phyloP scores from a whole-genome alignment of 345 rosid species.

The Hevea brasiliensis region DNA sequence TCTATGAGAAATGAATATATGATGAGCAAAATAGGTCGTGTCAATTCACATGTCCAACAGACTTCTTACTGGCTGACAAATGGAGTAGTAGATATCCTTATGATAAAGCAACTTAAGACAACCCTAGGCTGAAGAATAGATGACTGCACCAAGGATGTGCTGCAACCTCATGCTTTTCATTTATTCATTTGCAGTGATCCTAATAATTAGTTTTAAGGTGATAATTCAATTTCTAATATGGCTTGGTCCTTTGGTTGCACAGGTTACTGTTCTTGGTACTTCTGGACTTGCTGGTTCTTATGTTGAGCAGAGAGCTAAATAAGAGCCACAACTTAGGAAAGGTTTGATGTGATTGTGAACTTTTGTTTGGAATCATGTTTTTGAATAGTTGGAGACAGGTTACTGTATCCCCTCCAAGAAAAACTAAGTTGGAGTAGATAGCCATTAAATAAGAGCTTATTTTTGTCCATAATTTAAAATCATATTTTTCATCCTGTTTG shows the following conservation, averaged over 20 bases:
- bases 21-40: neutral
- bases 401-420: constrained; percentile 5
- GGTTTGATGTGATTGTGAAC: neutral
- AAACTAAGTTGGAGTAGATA: constrained; percentile 5
- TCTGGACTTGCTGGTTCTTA: constrained; percentile 93
- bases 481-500: neutral
- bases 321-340: neutral
- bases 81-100: neutral
- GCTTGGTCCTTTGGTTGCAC: constrained; percentile 20
- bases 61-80: neutral
- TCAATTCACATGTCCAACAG: neutral
- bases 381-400: constrained; percentile 16
- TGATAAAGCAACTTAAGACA: neutral
- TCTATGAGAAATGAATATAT: neutral
- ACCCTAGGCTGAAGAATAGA: neutral
- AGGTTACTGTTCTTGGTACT: constrained; percentile 88
- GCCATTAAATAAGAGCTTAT: constrained; percentile 14
- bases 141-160: neutral
- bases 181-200: neutral
- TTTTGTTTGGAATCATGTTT: constrained; percentile 9
- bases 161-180: neutral
- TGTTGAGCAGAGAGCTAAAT: constrained; percentile 79
- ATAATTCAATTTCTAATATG: neutral
- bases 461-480: neutral
- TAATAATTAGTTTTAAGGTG: neutral